Base-by-base conservation (phyloP, 2,329 filamentous ascomycete species). In the Calonectria hawksworthii region DNA sequence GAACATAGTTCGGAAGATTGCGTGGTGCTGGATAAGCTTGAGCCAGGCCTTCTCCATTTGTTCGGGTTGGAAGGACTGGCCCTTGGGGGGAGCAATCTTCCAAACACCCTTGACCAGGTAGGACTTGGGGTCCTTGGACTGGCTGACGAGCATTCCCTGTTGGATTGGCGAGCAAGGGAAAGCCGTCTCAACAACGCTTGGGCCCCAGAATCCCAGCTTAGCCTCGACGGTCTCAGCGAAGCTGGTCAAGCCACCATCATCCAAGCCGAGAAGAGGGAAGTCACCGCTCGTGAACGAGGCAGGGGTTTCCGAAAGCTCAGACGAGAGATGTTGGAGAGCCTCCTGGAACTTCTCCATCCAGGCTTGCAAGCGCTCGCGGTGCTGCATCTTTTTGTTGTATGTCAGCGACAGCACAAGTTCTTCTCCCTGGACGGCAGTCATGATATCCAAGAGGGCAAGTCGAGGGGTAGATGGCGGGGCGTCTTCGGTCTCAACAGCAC, bases 121-220 rank as follows among this genome's bases (percentile, higher is more conserved):
- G 7, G 18, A 71, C 10, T 32, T 54, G 6, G 71, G 11, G 18
- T 74, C 71, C 51, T 74, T 74, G 38, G 71, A 59, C 28, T 75
- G 74, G 16, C 68, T 64, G 21, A 74, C 68, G 2, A 77, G 47
- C 8, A 77, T 73, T 23, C 72, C 76, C 14, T 77, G 75, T 54
- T 79, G 78, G 36, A 76, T 74, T n/a, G 78, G 69, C 1, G 78
- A 47, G 21, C 76, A 77, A 14, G 72, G 70, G 26, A 69, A 77
- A 14, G 74, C 52, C 18, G 70, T 70, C 6, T 75, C 51, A 1
- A 75, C 36, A 28, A 63, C 56, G n/a, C 56, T 63, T 11, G 56
- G 56, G n/a, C 56, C 56, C 56, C 56, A 63, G 23, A 23, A 63
- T 41, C 56, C 56, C 26, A 63, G 3, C 18, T 63, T 63, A 5